phyloP scores from a whole-genome alignment of 495 filamentous ascomycete genomes.

The Cairneyella variabilis region DNA sequence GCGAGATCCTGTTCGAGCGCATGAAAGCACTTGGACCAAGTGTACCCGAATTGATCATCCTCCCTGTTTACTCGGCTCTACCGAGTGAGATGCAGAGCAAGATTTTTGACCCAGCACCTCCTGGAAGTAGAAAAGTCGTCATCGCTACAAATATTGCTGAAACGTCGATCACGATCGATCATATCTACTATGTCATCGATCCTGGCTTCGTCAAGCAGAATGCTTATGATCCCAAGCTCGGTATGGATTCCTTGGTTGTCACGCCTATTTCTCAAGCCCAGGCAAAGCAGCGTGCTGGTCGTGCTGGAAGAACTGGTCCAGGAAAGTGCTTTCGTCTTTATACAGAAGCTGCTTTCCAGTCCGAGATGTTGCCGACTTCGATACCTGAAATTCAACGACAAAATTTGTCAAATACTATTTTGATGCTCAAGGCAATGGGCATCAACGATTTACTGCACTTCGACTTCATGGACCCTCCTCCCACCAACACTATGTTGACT shows the following conservation, averaged over 20 bases:
- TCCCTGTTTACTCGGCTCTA: conserved; percentile 91
- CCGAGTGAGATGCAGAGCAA: conserved; percentile 90
- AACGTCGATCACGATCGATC: conserved; percentile 95
- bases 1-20: conserved; percentile 87
- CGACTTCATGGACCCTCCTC: conserved; percentile 98
- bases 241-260: conserved; percentile 94
- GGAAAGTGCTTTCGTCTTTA: conserved; percentile 97
- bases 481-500: conserved; percentile 95
- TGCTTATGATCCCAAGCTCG: conserved; percentile 92
- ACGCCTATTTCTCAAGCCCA: conserved; percentile 96
- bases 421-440: conserved; percentile 99
- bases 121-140: conserved; percentile 87
- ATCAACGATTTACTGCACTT: conserved; percentile 98
- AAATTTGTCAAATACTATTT: conserved; percentile 89
- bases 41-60: conserved; percentile 88
- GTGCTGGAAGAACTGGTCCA: conserved; percentile 90
- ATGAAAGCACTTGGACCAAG: conserved; percentile 93
- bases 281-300: conserved; percentile 89
- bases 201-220: conserved; percentile 98
- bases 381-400: conserved; percentile 97
- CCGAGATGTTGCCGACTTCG: conserved; percentile 93
- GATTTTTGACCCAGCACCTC: conserved; percentile 91
- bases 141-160: conserved; percentile 99
- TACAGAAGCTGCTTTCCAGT: conserved; percentile 92
- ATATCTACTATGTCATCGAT: conserved; percentile 96